Evolutionary conservation across 768 basidiomycete genomes (phyloP), one percentile per base, ranked within the genome.

Genomic region (Russula sp.): DNA sequence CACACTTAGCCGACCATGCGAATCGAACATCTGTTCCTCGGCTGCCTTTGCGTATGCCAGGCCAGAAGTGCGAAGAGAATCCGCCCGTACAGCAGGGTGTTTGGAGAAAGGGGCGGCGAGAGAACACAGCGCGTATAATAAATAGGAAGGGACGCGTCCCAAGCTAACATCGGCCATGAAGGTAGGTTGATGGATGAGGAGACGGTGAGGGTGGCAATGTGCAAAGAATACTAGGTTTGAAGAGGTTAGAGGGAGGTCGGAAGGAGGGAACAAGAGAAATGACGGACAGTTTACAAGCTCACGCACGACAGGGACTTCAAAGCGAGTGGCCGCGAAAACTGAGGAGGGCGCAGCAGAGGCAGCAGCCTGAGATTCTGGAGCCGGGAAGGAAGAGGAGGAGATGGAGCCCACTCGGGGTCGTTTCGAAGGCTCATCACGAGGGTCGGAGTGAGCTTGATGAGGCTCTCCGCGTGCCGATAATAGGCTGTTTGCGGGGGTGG

Each of bases 151-250:
- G 36, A 93, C 80, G 59, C 80, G 78, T 65, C 84, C 84, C 63
- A 83, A 82, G 59, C 81, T 81, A 8, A 93, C 80, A 36, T 81
- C 78, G 2, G 83, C 78, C 25, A 84, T 77, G 67, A 93, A 93
- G 8, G 85, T 83, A 22, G 90, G 86, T 56, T 88, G 88, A 73
- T 93, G 90, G 49, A 93, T 81, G 63, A 91, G 78, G 67, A 85
- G 79, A 41, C 86, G 82, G 63, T 85, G 83, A 25, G 90, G 90
- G 69, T 91, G 87, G 66, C 86, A 86, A 70, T 88, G 87, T 29
- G 90, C 80, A 71, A 92, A 91, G 72, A 91, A 91, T 10, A 91
- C 89, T 91, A 67, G 42, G 41, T 1, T 29, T 25, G 22, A 39
- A 51, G 38, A 34, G 34, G 60, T 63, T 36, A 66, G 56, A 29